phyloP scores from a whole-genome alignment of 371 early-diverging fungal species.

The Mortierella sp. region DNA sequence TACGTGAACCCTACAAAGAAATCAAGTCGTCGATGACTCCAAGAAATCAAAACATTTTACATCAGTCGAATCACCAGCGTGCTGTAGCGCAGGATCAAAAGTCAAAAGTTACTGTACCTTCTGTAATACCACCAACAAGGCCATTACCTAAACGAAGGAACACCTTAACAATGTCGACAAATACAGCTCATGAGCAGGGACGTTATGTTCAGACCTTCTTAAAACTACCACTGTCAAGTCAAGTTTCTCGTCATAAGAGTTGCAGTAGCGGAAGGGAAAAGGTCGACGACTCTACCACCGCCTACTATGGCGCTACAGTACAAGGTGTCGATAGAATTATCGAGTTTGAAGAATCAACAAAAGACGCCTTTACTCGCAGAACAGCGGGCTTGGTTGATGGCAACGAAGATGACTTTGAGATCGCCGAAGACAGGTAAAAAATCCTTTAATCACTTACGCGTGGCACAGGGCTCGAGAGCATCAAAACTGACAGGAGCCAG shows the following conservation, averaged over 20 bases:
- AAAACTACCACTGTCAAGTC: not conserved
- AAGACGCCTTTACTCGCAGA: not conserved
- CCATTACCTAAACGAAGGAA: not conserved
- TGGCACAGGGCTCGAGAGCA: not conserved
- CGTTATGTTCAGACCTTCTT: not conserved
- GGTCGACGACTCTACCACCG: not conserved
- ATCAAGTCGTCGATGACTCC: not conserved
- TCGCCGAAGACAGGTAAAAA: not conserved
- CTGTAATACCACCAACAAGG: not conserved
- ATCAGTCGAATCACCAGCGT: not conserved
- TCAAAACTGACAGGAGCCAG: not conserved
- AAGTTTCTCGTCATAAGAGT: not conserved
- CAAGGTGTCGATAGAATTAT: not conserved
- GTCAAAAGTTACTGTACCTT: not conserved
- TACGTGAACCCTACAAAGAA: not conserved
- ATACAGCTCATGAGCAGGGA: not conserved
- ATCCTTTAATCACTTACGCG: not conserved
- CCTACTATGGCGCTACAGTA: not conserved
- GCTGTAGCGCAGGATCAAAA: not conserved
- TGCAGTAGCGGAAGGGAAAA: not conserved
- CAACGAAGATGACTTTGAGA: not conserved
- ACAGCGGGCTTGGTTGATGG: not conserved
- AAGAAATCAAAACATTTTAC: not conserved
- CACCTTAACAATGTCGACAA: not conserved
- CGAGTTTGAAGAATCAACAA: not conserved